Base-by-base conservation (phyloP, 2,329 filamentous ascomycete species). In the Trichoderma brevicompactum region DNA sequence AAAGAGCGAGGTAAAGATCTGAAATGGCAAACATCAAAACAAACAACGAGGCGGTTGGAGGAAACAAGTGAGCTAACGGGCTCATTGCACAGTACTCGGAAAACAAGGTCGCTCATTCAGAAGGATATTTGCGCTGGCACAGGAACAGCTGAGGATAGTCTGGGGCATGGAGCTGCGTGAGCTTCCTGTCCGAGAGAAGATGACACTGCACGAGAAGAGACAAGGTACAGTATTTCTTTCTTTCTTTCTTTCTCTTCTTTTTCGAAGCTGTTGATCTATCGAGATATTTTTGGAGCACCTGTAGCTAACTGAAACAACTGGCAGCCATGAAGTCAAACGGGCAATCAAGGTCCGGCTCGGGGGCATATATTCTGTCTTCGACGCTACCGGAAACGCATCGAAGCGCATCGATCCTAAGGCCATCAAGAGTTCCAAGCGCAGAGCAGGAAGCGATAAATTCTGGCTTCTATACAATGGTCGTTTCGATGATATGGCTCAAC, bases 151-250 rank as follows among this genome's bases (percentile, higher is more conserved):
- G 43, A 81, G 83, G 54, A 79, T 80, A 2, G 84, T 89, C 1
- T 98, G 97, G 78, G 95, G 95, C n/a, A 97, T 98, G 93, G 85
- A 94, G 75, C 85, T 99, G 83, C 83, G 87, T 4, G 94, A 97
- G 78, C 82, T 98, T 56, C 93, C 95, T 0, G 82, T 85, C 1
- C 86, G 85, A 72, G 94, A 97, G 73, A 96, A 93, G 76, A 84
- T 91, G 55, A 92, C 92, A 0, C 78, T 97, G 40, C 88, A 87
- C 66, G 91, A 96, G 69, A 86, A 86, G 74, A 87, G 92, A 71
- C 89, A 91, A 82, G 91, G 90, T 89, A 79, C 49, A 15, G 23
- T 2, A 0, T 9, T 15, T 40, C 6, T 32, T 8, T 8, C n/a
- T n/a, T n/a, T n/a, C n/a, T n/a, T n/a, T n/a, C n/a, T n/a, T n/a